Evolutionary conservation across 257 asterid genomes (phyloP).

Genomic region (Pogostemon cablin): DNA sequence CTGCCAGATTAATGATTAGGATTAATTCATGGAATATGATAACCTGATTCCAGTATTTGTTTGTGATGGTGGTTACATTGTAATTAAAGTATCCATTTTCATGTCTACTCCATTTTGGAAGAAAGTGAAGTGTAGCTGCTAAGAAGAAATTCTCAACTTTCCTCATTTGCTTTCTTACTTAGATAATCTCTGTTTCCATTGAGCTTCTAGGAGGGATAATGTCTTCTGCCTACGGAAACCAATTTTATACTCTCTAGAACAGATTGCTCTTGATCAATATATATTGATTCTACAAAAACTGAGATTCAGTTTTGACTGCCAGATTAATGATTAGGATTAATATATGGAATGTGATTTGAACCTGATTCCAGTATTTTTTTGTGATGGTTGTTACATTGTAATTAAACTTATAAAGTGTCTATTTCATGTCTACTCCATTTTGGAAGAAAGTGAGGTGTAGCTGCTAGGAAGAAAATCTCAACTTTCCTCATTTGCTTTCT

Average conservation of each 20-base stretch:
- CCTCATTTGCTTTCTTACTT: background rate
- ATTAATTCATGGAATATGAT: background rate
- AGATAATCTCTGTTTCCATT: background rate
- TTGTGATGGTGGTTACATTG: constrained; percentile 15
- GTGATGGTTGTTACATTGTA: constrained; percentile 13
- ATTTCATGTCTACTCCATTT: constrained; percentile 7
- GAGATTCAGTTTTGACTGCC: background rate
- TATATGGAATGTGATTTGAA: background rate
- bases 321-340: background rate
- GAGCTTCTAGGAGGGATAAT: constrained; percentile 15
- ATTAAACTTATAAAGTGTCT: background rate
- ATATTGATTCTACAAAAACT: too few species aligned
- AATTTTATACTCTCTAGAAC: background rate
- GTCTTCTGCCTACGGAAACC: constrained; percentile 21
- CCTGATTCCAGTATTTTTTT: background rate
- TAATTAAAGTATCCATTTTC: constrained; percentile 8
- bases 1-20: constrained; percentile 1
- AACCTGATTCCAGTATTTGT: background rate
- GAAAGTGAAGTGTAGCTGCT: constrained; percentile 3
- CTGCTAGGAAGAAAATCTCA: constrained; percentile 6
- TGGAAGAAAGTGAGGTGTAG: constrained; percentile 5
- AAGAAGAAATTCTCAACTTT: background rate
- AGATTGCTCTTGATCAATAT: too few species aligned
- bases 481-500: background rate
- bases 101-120: constrained; percentile 16